Base-by-base conservation (phyloP, 352 stramenopile genomes). In the Phytopythium aichiense region DNA sequence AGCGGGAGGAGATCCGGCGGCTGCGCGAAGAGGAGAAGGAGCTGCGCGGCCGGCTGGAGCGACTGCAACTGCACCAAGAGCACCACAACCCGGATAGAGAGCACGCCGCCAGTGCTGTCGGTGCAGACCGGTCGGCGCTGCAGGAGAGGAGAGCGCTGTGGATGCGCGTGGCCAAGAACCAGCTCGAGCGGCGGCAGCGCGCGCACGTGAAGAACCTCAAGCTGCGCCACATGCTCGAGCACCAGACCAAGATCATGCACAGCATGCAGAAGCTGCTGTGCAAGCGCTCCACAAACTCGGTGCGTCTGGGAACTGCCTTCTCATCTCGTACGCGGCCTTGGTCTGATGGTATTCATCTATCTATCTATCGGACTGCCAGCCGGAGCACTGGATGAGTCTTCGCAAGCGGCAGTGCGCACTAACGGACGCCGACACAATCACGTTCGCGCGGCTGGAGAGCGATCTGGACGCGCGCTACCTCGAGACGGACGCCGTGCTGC, bases 161-260 rank as follows among this genome's bases (percentile, higher is more conserved):
- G 66, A 60, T 66, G 16, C 48, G 60, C 12, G 42, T 62, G 1
- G 66, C 69, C 6, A 55, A 61, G 13, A 55, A 61, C 23, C 69
- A 76, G n/a, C 57, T 71, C 0, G 63, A 62, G 13, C 57, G 45
- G 43, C 52, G 65, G 7, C 59, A 62, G 11, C 58, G 60, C n/a
- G 53, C 69, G 18, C 62, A 76, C 54, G 58, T 67, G 30, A 66
- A 73, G 16, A 76, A 73, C 46, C 58, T 61, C n/a, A 50, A 52
- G 23, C 52, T 76, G 2, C 61, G 65, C 5, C 56, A 69, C 15
- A 71, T 76, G 59, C 23, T 76, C 5, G 56, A 62, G 3, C 35
- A 67, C 37, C 69, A 76, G 51, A 28, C 64, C 37, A 60, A 66
- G 31, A 53, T 69, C 13, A 66, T 60, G 25, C 71, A 64, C 54